phyloP scores from a whole-genome alignment of 305 asterid genomes.

The Rubia peregrina region DNA sequence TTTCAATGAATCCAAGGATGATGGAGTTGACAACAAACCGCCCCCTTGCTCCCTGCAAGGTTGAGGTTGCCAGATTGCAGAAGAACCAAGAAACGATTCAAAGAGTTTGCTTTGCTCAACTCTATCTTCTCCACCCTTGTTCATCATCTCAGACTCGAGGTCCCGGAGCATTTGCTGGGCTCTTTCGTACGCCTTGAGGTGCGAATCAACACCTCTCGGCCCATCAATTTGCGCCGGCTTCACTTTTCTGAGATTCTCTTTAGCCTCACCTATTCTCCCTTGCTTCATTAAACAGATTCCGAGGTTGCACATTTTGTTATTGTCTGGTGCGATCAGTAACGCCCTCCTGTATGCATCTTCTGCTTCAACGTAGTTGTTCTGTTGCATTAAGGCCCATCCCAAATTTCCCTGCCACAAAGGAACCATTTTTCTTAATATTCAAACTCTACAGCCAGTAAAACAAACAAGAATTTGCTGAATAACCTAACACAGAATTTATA shows the following conservation, averaged over 20 bases:
- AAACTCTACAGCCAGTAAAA: not conserved
- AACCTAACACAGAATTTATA: too few species aligned
- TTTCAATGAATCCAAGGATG: constrained; percentile 1
- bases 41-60: constrained; percentile 59
- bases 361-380: constrained; percentile 73
- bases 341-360: constrained; percentile 85
- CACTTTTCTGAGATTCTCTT: constrained; percentile 70
- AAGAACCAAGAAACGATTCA: constrained; percentile 74
- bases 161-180: constrained; percentile 93
- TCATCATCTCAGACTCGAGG: constrained; percentile 77
- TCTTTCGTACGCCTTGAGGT: constrained; percentile 90
- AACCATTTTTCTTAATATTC: not conserved
- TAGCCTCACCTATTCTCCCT: constrained; percentile 69
- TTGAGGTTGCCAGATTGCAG: constrained; percentile 96
- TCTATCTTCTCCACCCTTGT: constrained; percentile 49
- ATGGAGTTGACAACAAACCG: not conserved
- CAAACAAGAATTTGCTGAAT: too few species aligned
- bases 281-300: constrained; percentile 95
- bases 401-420: constrained; percentile 62
- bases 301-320: constrained; percentile 88
- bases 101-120: constrained; percentile 67
- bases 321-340: constrained; percentile 71
- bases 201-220: constrained; percentile 87
- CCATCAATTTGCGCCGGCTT: constrained; percentile 81
- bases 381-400: constrained; percentile 99